These are phyloP conservation scores for Colletotrichum horii DNA, from an alignment of 2,329 filamentous ascomycete species.

Conservation along the genomic window DNA sequence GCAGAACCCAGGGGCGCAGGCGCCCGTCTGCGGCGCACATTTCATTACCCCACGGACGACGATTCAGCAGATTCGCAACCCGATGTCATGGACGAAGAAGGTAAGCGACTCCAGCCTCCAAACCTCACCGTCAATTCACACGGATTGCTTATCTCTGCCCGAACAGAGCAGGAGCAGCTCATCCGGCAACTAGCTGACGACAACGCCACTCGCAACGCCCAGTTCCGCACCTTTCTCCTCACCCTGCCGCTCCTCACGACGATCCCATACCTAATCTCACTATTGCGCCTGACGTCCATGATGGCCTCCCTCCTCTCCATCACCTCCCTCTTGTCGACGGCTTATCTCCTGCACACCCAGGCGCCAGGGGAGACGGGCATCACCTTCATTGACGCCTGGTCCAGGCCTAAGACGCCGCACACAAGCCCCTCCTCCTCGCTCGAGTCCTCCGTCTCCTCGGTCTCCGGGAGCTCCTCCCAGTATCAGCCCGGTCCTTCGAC, in stretches of 20 bases:
- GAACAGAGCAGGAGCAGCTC: constrained; percentile 67
- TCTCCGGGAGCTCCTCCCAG: background rate
- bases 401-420: constrained; percentile 27
- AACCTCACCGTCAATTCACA: background rate
- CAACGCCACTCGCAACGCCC: constrained; percentile 63
- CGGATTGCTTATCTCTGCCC: constrained; percentile 19
- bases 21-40: constrained; percentile 75
- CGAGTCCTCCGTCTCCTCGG: constrained; percentile 8
- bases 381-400: constrained; percentile 49
- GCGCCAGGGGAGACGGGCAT: constrained; percentile 62
- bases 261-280: constrained; percentile 58
- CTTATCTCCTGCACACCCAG: constrained; percentile 63
- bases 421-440: constrained; percentile 10
- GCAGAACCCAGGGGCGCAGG: constrained; percentile 33
- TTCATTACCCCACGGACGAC: constrained; percentile 73
- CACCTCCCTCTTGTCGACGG: constrained; percentile 66
- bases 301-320: constrained; percentile 32
- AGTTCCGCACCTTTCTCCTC: constrained; percentile 64
- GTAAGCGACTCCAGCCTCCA: constrained; percentile 41
- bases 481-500: background rate
- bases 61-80: constrained; percentile 57
- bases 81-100: constrained; percentile 77
- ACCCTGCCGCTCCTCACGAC: constrained; percentile 61
- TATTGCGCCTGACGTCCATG: constrained; percentile 36
- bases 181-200: constrained; percentile 60